These are phyloP conservation scores for Lizonia empirigonia DNA, from an alignment of 2,329 filamentous ascomycete species.

Conservation along the genomic window DNA sequence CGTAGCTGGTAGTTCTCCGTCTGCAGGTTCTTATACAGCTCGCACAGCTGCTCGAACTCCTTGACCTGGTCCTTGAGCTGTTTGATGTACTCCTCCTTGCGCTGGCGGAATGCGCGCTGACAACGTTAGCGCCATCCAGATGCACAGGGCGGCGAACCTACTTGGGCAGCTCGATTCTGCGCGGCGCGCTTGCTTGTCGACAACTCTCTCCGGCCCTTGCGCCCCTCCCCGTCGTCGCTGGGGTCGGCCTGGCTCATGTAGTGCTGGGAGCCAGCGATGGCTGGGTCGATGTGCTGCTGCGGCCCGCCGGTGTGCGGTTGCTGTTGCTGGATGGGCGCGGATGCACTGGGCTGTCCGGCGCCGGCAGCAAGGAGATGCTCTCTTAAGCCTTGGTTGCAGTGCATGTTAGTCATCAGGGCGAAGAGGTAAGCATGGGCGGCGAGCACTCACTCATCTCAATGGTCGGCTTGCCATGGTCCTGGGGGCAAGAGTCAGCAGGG, in stretches of 20 bases:
- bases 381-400: conserved; percentile 59
- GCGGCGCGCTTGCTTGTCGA: conserved; percentile 96
- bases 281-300: conserved; percentile 63
- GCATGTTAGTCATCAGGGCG: conserved; percentile 41
- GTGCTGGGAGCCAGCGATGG: conserved; percentile 59
- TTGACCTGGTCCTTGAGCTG: conserved; percentile 94
- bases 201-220: conserved; percentile 81
- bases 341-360: conserved; percentile 48
- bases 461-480: conserved; percentile 46
- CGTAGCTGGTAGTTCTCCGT: conserved; percentile 87
- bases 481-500: conserved; percentile 35
- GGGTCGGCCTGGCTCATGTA: conserved; percentile 55
- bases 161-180: conserved; percentile 95
- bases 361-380: conserved; percentile 66
- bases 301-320: conserved; percentile 51
- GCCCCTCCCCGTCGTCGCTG: conserved; percentile 55
- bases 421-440: conserved; percentile 15
- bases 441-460: conserved; percentile 52
- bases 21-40: conserved; percentile 79
- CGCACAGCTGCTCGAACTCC: conserved; percentile 75
- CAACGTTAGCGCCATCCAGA: conserved; percentile 28
- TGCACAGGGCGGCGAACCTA: conserved; percentile 49
- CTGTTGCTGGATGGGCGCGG: conserved; percentile 29
- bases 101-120: conserved; percentile 93
- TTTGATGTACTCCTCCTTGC: conserved; percentile 98